These are phyloP conservation scores for Mortierella sp. DNA, from an alignment of 371 early-diverging fungal species.

Conservation along the genomic window DNA sequence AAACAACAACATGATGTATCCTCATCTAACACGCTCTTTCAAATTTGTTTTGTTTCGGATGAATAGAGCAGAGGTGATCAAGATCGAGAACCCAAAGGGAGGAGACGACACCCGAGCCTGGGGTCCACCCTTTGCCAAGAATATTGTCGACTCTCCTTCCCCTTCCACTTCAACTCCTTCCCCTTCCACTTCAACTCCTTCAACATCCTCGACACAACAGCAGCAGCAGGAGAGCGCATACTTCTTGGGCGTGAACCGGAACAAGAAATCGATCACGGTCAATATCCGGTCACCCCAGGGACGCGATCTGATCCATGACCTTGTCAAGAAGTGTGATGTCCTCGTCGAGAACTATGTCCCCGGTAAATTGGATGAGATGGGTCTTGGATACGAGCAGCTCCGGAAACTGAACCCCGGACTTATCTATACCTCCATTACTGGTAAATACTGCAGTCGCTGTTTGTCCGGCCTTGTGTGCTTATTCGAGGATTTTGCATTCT, in stretches of 20 bases:
- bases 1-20: too few species aligned
- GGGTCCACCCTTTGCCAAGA: constrained; percentile 82
- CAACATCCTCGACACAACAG: too few species aligned
- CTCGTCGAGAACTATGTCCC: constrained; percentile 94
- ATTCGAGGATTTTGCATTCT: too few species aligned
- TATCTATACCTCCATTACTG: constrained; percentile 91
- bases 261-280: constrained; percentile 90
- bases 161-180: too few species aligned
- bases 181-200: too few species aligned
- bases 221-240: constrained; percentile 83
- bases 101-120: constrained; percentile 92
- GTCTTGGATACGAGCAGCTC: constrained; percentile 83
- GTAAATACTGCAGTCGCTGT: constrained; percentile 20
- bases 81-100: constrained; percentile 85
- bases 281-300: constrained; percentile 84
- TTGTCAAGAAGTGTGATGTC: constrained; percentile 81
- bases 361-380: constrained; percentile 84
- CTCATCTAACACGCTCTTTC: neutral
- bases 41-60: neutral
- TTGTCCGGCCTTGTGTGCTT: neutral
- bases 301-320: constrained; percentile 70
- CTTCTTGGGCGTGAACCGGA: constrained; percentile 91
- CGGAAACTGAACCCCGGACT: constrained; percentile 78
- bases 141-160: constrained; percentile 29
- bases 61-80: constrained; percentile 88